These are phyloP conservation scores for Botrytis medusae DNA, from an alignment of 2,329 filamentous ascomycete genomes.

Conservation along the genomic window DNA sequence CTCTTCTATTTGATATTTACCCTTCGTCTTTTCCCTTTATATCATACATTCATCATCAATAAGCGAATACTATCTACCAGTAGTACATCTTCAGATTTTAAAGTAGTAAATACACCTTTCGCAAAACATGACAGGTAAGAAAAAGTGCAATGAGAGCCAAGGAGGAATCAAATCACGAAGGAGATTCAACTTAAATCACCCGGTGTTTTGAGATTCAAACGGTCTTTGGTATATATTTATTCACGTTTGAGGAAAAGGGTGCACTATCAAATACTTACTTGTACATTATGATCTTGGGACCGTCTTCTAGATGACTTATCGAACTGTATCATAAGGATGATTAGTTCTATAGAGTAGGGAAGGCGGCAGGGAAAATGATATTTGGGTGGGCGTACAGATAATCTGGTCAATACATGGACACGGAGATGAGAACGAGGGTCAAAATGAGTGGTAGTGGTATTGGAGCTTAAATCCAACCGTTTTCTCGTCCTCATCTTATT, in stretches of 20 bases:
- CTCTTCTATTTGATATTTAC: not conserved
- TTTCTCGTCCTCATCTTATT: not conserved
- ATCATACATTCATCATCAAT: not conserved
- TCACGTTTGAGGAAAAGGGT: not conserved
- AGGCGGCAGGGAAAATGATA: not conserved
- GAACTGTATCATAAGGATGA: not conserved
- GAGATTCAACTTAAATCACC: not conserved
- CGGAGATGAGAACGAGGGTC: not conserved
- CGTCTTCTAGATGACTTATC: not conserved
- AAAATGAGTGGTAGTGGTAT: conserved; percentile 7
- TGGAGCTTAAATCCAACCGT: not conserved
- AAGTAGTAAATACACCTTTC: not conserved
- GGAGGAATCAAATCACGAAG: not conserved
- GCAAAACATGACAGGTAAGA: too few relatives aligned
- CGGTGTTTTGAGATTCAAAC: not conserved
- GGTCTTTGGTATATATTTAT: not conserved
- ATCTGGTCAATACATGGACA: not conserved
- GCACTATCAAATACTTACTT: not conserved
- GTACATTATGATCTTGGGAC: not conserved
- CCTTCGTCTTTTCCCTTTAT: not conserved
- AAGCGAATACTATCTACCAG: not conserved
- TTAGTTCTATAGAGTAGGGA: not conserved
- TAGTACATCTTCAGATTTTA: not conserved
- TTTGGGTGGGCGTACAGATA: not conserved
- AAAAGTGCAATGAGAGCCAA: not conserved